Conservation (phyloP, 2,329 filamentous ascomycete species). For the Aspergillus luchuensis region DNA sequence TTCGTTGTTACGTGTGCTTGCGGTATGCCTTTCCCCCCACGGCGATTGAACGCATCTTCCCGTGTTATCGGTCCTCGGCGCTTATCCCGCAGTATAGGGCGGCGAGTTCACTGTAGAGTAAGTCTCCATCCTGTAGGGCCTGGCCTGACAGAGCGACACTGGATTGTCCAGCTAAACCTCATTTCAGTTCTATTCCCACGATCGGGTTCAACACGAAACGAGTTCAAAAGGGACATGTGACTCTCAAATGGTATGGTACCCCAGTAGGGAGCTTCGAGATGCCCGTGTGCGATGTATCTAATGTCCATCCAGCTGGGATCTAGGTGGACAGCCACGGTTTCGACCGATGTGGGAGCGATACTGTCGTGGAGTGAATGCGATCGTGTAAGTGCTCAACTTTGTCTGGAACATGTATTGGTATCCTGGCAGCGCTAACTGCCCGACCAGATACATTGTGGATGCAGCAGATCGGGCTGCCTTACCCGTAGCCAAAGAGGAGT, state of each 20-base stretch:
- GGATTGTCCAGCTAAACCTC: constrained; percentile 20
- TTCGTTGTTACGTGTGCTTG: constrained; percentile 86
- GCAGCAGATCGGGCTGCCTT: constrained; percentile 82
- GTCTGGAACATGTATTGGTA: background rate
- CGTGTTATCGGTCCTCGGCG: constrained; percentile 13
- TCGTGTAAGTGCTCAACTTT: constrained; percentile 63
- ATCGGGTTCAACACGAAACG: constrained; percentile 99
- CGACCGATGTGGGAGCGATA: constrained; percentile 99
- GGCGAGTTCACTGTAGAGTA: constrained; percentile 99
- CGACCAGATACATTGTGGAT: constrained; percentile 82
- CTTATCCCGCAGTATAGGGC: constrained; percentile 61
- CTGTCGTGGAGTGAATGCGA: constrained; percentile 94
- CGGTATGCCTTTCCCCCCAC: constrained; percentile 66
- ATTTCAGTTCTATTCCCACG: constrained; percentile 86
- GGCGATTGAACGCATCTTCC: background rate
- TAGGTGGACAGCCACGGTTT: constrained; percentile 94
- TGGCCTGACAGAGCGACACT: constrained; percentile 5
- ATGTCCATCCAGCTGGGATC: constrained; percentile 71
- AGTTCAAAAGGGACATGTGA: constrained; percentile 96
- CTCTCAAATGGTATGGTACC: constrained; percentile 77
- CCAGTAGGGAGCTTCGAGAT: background rate
- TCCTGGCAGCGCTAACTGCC: constrained; percentile 16
- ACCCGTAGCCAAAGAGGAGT: constrained; percentile 84
- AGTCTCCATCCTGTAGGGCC: constrained; percentile 46
- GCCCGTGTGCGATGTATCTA: constrained; percentile 20